Base-by-base conservation (phyloP, 768 basidiomycete species). In the Agrocybe chaxingu region DNA sequence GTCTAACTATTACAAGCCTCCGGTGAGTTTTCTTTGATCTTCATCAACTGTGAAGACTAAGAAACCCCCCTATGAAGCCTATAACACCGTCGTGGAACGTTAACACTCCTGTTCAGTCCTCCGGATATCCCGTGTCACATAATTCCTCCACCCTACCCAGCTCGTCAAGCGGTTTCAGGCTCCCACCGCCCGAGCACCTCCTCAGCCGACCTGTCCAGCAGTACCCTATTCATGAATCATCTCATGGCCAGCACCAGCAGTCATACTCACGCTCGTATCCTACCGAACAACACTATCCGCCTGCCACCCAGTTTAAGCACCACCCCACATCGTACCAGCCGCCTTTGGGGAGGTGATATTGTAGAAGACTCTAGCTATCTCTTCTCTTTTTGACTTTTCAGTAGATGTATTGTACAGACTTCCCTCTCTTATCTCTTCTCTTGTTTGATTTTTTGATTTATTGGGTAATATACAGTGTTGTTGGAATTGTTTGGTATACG, bases 401-500 rank as follows among this genome's bases (percentile, higher is more conserved):
- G 47, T 51, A 58, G 50, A 49, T 53, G 53, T 59, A 58, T 54
- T 58, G 51, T 57, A 57, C 47, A 54, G 53, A 43, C 32, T 47
- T 24, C 24, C 24, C 5, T 24, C 24, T 24, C 5, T 33, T 49
- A 32, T 36, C 38, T 52, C 41, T 24, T 41, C 13, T 40, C 11
- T 11, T 38, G 37, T 24, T 30, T 53, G 52, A 52, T 50, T 53
- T 58, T 48, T 57, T 61, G 50, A 48, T 55, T 60, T 59, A 57
- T 57, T 55, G 50, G 46, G 46, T 54, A 53, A 57, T 58, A 58
- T 57, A 53, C 43, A 49, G 39, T 44, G 50, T 56, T 46, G 51
- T 49, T 50, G 92, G 82, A 55, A 96, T 80, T 13, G 58, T 56
- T 39, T 57, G 24, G 24, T 24, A 24, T 24, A 24, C 24, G 24